Evolutionary conservation across 805 yeast genomes (phyloP).

Genomic region (Saturnispora zaruensis): DNA sequence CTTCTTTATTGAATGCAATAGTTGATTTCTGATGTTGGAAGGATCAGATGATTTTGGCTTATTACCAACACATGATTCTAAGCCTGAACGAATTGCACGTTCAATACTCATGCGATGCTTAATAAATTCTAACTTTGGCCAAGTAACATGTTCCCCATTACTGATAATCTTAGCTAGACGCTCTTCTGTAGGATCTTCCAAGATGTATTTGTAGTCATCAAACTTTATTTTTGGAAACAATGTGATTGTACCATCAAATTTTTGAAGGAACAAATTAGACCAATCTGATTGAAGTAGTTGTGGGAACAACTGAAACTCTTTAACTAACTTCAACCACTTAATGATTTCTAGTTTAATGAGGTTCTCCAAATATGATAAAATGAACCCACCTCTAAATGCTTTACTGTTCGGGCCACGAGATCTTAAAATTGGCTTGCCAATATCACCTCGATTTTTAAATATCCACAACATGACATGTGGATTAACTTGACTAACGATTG

Average conservation of each 20-base stretch:
- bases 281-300: constrained; percentile 66
- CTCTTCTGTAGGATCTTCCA: constrained; percentile 60
- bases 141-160: constrained; percentile 58
- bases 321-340: constrained; percentile 67
- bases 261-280: constrained; percentile 69
- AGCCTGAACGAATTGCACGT: constrained; percentile 48
- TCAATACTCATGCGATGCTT: constrained; percentile 59
- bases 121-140: constrained; percentile 57
- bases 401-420: constrained; percentile 32
- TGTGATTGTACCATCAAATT: constrained; percentile 67
- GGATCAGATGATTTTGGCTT: neutral
- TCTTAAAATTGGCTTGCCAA: constrained; percentile 68
- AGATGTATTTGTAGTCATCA: constrained; percentile 51
- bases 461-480: constrained; percentile 73
- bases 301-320: constrained; percentile 60
- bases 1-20: constrained; percentile 1
- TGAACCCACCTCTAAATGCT: constrained; percentile 68
- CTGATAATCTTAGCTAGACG: constrained; percentile 45
- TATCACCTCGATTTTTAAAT: constrained; percentile 71
- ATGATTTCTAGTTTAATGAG: constrained; percentile 61
- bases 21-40: neutral
- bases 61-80: constrained; percentile 9
- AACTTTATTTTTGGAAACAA: constrained; percentile 62
- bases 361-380: constrained; percentile 65
- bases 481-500: constrained; percentile 74